Conservation (phyloP, 805 yeast species). For the Nakazawaea pomicola region DNA sequence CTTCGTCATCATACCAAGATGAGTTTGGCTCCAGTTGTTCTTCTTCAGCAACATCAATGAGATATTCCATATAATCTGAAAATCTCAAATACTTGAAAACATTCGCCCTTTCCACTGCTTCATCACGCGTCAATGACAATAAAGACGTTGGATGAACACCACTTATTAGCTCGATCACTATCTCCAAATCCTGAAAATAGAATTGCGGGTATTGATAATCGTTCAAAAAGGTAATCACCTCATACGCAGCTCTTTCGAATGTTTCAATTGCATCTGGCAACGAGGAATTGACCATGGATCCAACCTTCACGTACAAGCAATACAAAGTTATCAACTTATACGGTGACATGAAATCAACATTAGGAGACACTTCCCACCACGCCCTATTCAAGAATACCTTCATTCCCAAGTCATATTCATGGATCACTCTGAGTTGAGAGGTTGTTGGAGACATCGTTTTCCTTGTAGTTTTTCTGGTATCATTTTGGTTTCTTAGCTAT, state of each 20-base stretch:
- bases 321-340: slow-evolving; percentile 1
- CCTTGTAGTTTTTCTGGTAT: not conserved
- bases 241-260: not conserved
- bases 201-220: not conserved
- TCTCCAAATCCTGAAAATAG: not conserved
- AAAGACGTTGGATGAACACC: not conserved
- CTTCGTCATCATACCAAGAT: not conserved
- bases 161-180: not conserved
- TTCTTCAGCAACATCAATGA: not conserved
- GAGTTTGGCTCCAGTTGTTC: slow-evolving; percentile 1
- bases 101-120: not conserved
- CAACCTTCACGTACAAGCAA: not conserved
- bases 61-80: not conserved
- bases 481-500: too few relatives aligned
- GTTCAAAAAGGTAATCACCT: not conserved
- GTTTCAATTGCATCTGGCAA: not conserved
- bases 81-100: not conserved
- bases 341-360: not conserved
- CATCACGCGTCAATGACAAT: not conserved
- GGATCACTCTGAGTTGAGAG: too few relatives aligned
- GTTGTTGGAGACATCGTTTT: too few relatives aligned
- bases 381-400: slow-evolving; percentile 1
- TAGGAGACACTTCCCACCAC: not conserved
- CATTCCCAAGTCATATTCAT: slow-evolving; percentile 1
- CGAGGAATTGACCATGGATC: not conserved